Percentiles rank a stretch among this genome's conserved stretches.
phyloP scores from a whole-genome alignment of 164 flowering plant genomes.

The Taxillus chinensis region DNA sequence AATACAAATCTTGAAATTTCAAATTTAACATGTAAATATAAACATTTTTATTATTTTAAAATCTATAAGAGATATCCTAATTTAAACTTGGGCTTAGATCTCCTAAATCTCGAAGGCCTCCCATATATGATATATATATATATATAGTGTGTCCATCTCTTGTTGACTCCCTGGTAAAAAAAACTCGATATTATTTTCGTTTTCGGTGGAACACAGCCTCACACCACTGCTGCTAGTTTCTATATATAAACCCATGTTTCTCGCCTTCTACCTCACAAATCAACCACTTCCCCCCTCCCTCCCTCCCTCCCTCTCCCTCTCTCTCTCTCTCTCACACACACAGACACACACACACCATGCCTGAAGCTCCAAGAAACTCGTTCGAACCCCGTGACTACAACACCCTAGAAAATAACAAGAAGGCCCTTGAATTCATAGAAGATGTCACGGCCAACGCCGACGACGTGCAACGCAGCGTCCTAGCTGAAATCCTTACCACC shows the following conservation, averaged over 20 bases:
- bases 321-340: not conserved
- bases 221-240: not conserved
- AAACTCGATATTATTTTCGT: no score
- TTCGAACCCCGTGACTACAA: conserved; percentile 6
- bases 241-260: not conserved
- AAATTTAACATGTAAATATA: no score
- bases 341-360: conserved; percentile 34
- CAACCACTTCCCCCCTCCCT: no score
- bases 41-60: no score
- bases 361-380: conserved; percentile 53
- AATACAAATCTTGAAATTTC: no score
- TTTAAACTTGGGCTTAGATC: no score
- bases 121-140: no score
- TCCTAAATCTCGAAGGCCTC: no score
- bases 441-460: conserved; percentile 65
- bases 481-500: conserved; percentile 55
- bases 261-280: not conserved
- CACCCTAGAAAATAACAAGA: conserved; percentile 37
- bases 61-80: no score
- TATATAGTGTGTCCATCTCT: no score
- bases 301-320: not conserved
- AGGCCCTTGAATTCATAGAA: conserved; percentile 62
- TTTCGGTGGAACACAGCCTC: not conserved
- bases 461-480: conserved; percentile 46
- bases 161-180: no score